These are phyloP conservation scores for Scalesia atractyloides DNA, from an alignment of 129 eudicot species.

Conservation along the genomic window DNA sequence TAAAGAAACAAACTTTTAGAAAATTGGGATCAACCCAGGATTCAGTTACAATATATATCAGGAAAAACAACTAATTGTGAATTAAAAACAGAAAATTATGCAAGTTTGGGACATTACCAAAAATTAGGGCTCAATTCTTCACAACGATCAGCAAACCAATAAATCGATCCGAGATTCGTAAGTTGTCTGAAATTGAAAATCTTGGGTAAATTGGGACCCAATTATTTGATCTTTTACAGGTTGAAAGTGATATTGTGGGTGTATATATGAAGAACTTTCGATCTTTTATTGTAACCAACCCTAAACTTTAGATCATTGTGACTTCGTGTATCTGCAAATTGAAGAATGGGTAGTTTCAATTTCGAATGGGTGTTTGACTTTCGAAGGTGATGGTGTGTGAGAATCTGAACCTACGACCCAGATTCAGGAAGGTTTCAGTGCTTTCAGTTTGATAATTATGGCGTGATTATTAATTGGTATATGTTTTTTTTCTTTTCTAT, in stretches of 20 bases:
- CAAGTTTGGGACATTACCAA: conserved; percentile 18
- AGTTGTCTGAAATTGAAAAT: conserved; percentile 3
- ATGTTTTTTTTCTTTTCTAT: too few relatives aligned
- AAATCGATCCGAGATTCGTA: not conserved
- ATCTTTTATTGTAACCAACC: not conserved
- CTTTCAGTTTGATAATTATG: not conserved
- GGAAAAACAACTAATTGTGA: not conserved
- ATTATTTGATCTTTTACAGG: not conserved
- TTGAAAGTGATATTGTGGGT: not conserved
- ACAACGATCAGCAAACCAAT: conserved; percentile 15
- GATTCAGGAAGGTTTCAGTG: conserved; percentile 36
- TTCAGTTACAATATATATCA: conserved; percentile 9
- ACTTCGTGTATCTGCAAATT: not conserved
- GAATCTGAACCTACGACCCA: conserved; percentile 31
- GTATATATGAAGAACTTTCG: not conserved
- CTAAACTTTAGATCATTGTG: not conserved
- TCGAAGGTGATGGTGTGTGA: not conserved
- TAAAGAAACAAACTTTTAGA: not conserved
- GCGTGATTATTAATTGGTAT: too few relatives aligned
- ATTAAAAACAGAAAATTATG: not conserved
- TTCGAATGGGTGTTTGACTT: conserved; percentile 20
- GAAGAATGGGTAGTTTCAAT: not conserved
- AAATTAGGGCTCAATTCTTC: conserved; percentile 32
- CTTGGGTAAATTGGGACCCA: not conserved
- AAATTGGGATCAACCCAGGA: not conserved